Conservation (phyloP, 176 grass and related monocot genomes). For the Bromus sterilis region DNA sequence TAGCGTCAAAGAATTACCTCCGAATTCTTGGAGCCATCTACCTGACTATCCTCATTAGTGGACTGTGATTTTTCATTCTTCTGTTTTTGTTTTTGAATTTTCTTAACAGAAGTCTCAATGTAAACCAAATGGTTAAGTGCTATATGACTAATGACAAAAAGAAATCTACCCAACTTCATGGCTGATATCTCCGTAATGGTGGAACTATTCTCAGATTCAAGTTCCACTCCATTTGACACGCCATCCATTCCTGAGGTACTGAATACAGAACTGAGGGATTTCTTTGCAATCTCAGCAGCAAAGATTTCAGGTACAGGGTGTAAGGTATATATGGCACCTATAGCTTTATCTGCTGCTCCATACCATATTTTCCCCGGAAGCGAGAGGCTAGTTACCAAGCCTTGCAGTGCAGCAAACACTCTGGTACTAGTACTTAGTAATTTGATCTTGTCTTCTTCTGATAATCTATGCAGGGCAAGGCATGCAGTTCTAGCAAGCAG, state of each 20-base stretch:
- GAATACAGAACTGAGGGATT: slow-evolving; percentile 60
- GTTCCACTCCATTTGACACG: slow-evolving; percentile 24
- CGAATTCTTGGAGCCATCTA: slow-evolving; percentile 24
- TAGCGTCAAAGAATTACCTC: slow-evolving; percentile 43
- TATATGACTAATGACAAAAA: slow-evolving; percentile 82
- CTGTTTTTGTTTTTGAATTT: slow-evolving; percentile 77
- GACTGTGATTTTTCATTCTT: slow-evolving; percentile 57
- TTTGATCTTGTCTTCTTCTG: slow-evolving; percentile 83
- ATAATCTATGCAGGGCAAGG: slow-evolving; percentile 75
- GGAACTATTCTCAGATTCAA: slow-evolving; percentile 14
- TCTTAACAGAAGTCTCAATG: slow-evolving; percentile 74
- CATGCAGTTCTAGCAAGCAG: slow-evolving; percentile 92
- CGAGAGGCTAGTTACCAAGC: slow-evolving; percentile 57
- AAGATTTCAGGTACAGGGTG: slow-evolving; percentile 81
- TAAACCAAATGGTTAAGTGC: slow-evolving; percentile 93
- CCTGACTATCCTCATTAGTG: slow-evolving; percentile 20
- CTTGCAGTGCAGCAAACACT: slow-evolving; percentile 64
- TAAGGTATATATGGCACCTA: slow-evolving; percentile 63
- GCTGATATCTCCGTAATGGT: slow-evolving; percentile 39
- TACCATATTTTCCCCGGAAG: slow-evolving; percentile 94
- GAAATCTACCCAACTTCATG: slow-evolving; percentile 79
- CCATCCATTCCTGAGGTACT: slow-evolving; percentile 20
- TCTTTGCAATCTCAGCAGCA: slow-evolving; percentile 74
- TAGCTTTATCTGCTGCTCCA: slow-evolving; percentile 74
- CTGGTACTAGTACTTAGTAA: slow-evolving; percentile 45